Evolutionary conservation across 2,329 filamentous ascomycete genomes (phyloP), one percentile per base, ranked within the genome.

Genomic region (Fonsecaea multimorphosa): DNA sequence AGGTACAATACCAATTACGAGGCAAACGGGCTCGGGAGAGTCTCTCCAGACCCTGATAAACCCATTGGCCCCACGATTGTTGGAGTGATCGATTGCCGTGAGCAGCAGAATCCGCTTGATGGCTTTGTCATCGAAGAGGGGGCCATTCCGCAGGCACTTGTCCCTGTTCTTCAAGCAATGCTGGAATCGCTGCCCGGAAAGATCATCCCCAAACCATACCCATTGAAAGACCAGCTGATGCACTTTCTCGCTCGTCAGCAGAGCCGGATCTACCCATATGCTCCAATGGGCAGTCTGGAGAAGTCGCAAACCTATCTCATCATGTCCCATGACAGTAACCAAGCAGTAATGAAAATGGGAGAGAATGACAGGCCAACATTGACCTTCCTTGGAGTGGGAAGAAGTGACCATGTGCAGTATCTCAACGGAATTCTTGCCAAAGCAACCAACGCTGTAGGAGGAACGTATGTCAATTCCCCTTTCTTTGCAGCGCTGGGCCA

Each of bases 271-370:
- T 34, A 29, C 36, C 61, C 61, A 34, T 63, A 63, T 52, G 44
- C 61, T 3, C 27, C 38, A 14, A 53, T 27, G 29, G 61, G 61
- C 7, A 44, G 27, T 36, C 27, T 63, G 14, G 38, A 63, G 27
- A 49, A 31, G 22, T 52, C 61, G 1, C 38, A 49, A 29, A 63
- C 61, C n/a, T 63, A 89, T 73, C 79, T 91, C 3, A 81, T 89
- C 72, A 89, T 90, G 86, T 86, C 84, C 1, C 87, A 90, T 70
- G 87, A 89, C 70, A 86, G 83, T 79, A 78, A 87, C 71, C 86
- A 90, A 75, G 87, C 85, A 1, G 82, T 82, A 7, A 73, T 90
- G 54, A 83, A 82, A 0, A 78, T 91, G 6, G 54, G 40, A 36
- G 81, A 86, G 67, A 77, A 88, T 53, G 86, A 89, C 73, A 85